These are phyloP conservation scores for Leucocoprinus leucothites DNA, from an alignment of 768 basidiomycete species.

Conservation along the genomic window DNA sequence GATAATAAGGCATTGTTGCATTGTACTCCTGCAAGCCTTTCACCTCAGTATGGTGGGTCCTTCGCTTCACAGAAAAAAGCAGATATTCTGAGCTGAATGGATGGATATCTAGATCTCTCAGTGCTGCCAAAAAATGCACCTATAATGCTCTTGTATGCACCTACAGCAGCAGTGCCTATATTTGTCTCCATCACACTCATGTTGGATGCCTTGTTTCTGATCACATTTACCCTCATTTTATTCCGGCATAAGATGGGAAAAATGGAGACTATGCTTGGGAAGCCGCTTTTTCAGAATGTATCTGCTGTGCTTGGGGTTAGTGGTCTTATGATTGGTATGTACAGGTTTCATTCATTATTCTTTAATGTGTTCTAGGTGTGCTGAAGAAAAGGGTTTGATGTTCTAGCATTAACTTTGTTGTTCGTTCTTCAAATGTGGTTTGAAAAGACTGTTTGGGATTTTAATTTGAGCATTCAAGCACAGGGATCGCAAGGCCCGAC, in stretches of 20 bases:
- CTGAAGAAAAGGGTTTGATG: too few species aligned
- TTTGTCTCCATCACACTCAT: slow-evolving; percentile 62
- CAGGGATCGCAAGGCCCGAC: slow-evolving; percentile 53
- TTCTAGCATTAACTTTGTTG: slow-evolving; percentile 64
- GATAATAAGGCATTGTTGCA: slow-evolving; percentile 45
- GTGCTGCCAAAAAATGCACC: slow-evolving; percentile 58
- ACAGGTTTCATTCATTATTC: neutral
- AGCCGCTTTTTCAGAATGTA: slow-evolving; percentile 50
- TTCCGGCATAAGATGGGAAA: slow-evolving; percentile 63
- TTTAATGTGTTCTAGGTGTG: too few species aligned
- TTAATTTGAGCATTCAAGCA: slow-evolving; percentile 58
- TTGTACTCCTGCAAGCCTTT: slow-evolving; percentile 54
- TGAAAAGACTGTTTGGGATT: slow-evolving; percentile 74
- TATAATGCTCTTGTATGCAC: slow-evolving; percentile 51
- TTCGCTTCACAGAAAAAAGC: too few species aligned
- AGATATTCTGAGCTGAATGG: too few species aligned
- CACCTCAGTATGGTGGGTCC: slow-evolving; percentile 63
- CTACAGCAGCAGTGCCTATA: slow-evolving; percentile 55
- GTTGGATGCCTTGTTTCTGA: slow-evolving; percentile 58
- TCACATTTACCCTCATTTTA: slow-evolving; percentile 62
- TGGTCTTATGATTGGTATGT: slow-evolving; percentile 70
- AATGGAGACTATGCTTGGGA: slow-evolving; percentile 46
- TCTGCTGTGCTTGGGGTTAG: slow-evolving; percentile 76
- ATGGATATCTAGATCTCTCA: slow-evolving; percentile 58
- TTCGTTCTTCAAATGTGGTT: slow-evolving; percentile 79